Percentiles rank a stretch among this genome's conserved stretches.
Evolutionary conservation across 345 rosid genomes (phyloP).

Genomic region (Gossypium sturtianum): DNA sequence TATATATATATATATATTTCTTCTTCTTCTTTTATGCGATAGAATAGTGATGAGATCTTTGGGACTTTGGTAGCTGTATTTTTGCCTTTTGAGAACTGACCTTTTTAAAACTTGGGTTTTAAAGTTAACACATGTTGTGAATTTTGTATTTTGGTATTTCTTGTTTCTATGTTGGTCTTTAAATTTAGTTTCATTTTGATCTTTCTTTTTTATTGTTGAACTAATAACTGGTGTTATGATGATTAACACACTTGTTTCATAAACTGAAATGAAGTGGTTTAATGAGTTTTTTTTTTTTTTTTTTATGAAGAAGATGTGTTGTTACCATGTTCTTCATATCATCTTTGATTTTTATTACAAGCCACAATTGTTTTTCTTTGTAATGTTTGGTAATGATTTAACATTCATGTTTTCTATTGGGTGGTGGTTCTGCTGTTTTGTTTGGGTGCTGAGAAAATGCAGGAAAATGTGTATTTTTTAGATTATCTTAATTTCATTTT

Average conservation of each 20-base stretch:
- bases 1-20: neutral
- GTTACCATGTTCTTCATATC: neutral
- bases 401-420: neutral
- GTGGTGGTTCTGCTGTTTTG: too few species aligned
- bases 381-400: neutral
- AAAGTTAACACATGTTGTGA: too few species aligned
- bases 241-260: neutral
- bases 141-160: neutral
- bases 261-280: neutral
- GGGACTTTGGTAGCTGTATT: neutral
- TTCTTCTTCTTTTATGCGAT: neutral
- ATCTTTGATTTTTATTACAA: slow-evolving; percentile 1
- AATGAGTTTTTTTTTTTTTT: neutral
- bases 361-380: neutral
- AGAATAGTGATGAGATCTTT: neutral
- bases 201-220: neutral
- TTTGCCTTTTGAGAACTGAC: neutral
- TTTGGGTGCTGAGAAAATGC: too few species aligned
- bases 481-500: too few species aligned
- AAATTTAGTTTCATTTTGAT: neutral
- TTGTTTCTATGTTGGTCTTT: neutral
- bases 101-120: neutral
- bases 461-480: too few species aligned
- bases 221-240: neutral
- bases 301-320: neutral